These are phyloP conservation scores for Pichia sp. DNA, from an alignment of 1,139 yeast genomes.

Conservation along the genomic window DNA sequence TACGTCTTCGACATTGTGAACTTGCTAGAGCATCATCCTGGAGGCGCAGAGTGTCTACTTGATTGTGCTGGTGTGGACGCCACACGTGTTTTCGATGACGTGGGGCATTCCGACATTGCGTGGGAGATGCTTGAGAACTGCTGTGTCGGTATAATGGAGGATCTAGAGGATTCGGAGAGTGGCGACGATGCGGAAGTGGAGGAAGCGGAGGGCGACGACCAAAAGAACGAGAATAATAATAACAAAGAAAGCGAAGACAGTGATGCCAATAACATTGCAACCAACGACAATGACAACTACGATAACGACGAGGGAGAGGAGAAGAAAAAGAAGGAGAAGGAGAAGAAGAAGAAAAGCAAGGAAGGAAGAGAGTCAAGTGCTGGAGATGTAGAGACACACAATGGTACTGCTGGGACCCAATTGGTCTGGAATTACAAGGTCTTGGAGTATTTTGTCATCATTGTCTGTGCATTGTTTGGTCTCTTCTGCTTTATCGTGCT, in stretches of 20 bases:
- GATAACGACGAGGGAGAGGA: neutral
- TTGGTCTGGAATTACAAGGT: conserved; percentile 9
- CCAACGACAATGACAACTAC: no score
- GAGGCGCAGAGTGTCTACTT: conserved; percentile 62
- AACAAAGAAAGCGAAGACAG: neutral
- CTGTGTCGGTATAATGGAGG: conserved; percentile 26
- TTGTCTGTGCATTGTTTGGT: conserved; percentile 24
- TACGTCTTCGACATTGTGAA: conserved; percentile 56
- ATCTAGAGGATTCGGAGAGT: conserved; percentile 1
- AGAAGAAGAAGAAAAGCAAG: neutral
- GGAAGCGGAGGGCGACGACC: neutral
- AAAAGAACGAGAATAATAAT: neutral
- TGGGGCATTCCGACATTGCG: conserved; percentile 33
- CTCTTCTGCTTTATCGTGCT: conserved; percentile 25
- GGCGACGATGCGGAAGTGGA: neutral
- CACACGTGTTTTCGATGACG: conserved; percentile 38
- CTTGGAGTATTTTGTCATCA: conserved; percentile 6
- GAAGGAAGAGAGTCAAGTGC: neutral
- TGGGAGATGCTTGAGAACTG: conserved; percentile 30
- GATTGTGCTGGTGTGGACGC: conserved; percentile 77
- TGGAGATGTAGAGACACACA: neutral
- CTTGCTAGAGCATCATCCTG: conserved; percentile 55
- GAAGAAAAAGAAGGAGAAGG: neutral
- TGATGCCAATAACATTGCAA: neutral
- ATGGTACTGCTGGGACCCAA: neutral